Base-by-base conservation (phyloP, 257 asterid species). In the Solanum tarijense region DNA sequence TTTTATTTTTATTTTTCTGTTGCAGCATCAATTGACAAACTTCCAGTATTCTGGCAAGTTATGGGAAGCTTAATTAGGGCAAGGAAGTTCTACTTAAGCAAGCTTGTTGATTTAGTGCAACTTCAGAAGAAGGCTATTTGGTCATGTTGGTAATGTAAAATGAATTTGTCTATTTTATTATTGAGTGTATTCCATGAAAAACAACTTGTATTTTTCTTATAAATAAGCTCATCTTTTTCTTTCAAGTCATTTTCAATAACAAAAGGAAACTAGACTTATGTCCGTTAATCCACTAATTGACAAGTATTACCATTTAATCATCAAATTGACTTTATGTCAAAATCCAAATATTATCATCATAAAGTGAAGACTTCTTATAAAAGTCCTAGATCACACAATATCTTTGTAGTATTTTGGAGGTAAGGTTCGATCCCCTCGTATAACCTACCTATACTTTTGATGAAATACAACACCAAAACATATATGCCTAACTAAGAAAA, bases 11-110 rank as follows among this genome's bases (percentile, higher is more conserved):
- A 41, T 60, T 91, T 27, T 91, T 58, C 68, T 48, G 41, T 9
- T 31, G 88, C 92, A 91, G 93, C 79, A 87, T 82, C 92, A 89
- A 36, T 88, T 71, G 34, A 5, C 83, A 6, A 48, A 82, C 86
- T 82, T 48, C 31, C 86, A 48, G 69, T 81, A 14, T 81, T 9
- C 66, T 43, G 85, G 27, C 27, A 81, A 81, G 66, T 10, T 82
- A 20, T 82, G 86, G 86, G 86, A 82, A 82, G 46, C 12, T 31
- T 82, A 74, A 36, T 36, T 74, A 82, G 43, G 86, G 39, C 43
- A 81, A 81, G 69, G 85, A 81, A 16, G 14, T 48, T 79, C 65
- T 38, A 14, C 21, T 36, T 71, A 31, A 52, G 12, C 39, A 31
- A 52, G 12, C 39, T 82, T 52, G 39, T 48, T 82, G 43, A 31